Evolutionary conservation across 495 filamentous ascomycete species (phyloP).

Genomic region (Cercophora scortea): DNA sequence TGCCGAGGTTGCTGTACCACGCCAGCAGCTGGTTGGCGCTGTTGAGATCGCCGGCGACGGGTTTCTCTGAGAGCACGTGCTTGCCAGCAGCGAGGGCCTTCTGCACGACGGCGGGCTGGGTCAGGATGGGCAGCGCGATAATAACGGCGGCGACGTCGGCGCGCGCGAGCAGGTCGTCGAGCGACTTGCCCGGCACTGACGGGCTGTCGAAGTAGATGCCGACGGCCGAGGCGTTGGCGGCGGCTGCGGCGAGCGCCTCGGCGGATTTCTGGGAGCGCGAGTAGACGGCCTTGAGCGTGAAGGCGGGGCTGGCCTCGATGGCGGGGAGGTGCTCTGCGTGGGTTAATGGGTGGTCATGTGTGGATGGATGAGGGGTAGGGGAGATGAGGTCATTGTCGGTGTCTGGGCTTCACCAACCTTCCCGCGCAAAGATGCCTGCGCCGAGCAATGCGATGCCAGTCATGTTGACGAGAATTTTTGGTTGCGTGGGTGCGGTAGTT

Average conservation of each 20-base stretch:
- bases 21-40: conserved; percentile 51
- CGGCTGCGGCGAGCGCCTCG: conserved; percentile 21
- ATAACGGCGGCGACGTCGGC: conserved; percentile 61
- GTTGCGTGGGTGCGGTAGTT: background rate
- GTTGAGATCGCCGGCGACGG: conserved; percentile 58
- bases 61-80: conserved; percentile 76
- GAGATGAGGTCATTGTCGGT: conserved; percentile 1
- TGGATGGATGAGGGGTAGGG: background rate
- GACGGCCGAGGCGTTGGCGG: conserved; percentile 20
- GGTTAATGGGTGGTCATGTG: conserved; percentile 8
- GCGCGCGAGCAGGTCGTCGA: conserved; percentile 54
- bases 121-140: conserved; percentile 57
- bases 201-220: conserved; percentile 51
- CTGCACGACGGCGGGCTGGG: conserved; percentile 50
- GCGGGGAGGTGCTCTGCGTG: conserved; percentile 36
- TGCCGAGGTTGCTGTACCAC: conserved; percentile 47
- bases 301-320: conserved; percentile 33
- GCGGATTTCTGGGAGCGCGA: conserved; percentile 47
- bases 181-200: conserved; percentile 36
- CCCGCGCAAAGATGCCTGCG: conserved; percentile 45
- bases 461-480: conserved; percentile 7
- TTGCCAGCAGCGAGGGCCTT: conserved; percentile 59
- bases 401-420: conserved; percentile 16
- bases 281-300: conserved; percentile 54
- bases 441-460: conserved; percentile 60